Percentiles rank a stretch among this genome's conserved stretches.
These are phyloP conservation scores for Sporothrix humicola DNA, from an alignment of 2,329 filamentous ascomycete genomes.

Conservation along the genomic window DNA sequence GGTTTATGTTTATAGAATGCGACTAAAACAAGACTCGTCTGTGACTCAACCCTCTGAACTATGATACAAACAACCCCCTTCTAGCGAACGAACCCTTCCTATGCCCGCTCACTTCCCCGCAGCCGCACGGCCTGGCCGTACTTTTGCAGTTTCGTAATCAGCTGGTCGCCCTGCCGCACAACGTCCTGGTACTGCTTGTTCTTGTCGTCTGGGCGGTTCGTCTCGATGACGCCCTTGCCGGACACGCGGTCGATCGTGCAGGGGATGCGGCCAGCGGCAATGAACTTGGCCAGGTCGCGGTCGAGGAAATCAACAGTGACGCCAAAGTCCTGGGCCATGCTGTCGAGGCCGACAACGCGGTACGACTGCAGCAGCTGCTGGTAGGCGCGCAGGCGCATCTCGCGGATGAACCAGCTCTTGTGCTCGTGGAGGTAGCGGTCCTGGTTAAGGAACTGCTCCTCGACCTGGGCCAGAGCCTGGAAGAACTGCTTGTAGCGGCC, in stretches of 20 bases:
- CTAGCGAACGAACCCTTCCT: conserved; percentile 37
- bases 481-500: conserved; percentile 97
- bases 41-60: not conserved
- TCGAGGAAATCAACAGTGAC: conserved; percentile 97
- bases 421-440: conserved; percentile 97
- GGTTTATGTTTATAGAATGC: conserved; percentile 1
- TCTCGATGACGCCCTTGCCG: conserved; percentile 96
- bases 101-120: conserved; percentile 91
- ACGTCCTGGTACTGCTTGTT: conserved; percentile 99
- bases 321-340: conserved; percentile 96
- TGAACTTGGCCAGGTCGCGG: conserved; percentile 94
- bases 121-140: conserved; percentile 96
- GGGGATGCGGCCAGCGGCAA: conserved; percentile 89
- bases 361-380: conserved; percentile 97
- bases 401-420: conserved; percentile 94
- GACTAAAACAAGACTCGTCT: conserved; percentile 9
- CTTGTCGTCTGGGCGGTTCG: conserved; percentile 96
- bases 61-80: conserved; percentile 5
- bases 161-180: conserved; percentile 93
- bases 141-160: conserved; percentile 99
- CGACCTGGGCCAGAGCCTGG: conserved; percentile 82
- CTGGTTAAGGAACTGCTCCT: conserved; percentile 91
- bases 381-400: conserved; percentile 96
- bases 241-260: conserved; percentile 98
- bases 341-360: conserved; percentile 92